Evolutionary conservation across 2,329 filamentous ascomycete species (phyloP), one percentile per base, ranked within the genome.

Genomic region (Huntiella abstrusa): DNA sequence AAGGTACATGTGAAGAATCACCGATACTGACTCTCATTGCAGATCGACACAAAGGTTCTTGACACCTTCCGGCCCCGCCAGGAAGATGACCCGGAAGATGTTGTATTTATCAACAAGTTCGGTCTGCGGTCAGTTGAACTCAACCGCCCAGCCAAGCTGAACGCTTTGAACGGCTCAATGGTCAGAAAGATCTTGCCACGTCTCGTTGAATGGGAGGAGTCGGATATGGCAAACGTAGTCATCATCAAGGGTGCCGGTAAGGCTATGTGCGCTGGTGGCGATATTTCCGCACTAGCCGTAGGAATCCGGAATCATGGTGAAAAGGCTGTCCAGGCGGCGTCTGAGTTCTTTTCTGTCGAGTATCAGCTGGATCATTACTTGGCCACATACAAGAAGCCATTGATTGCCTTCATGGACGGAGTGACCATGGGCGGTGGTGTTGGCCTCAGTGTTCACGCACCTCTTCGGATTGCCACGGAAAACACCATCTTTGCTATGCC

Each of bases 371-470:
- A 98, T 60, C 91, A 98, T 64, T 70, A 88, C 55, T 94, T 98
- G 59, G 83, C 91, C 16, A 95, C 87, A 34, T 95, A 94, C 65
- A 60, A 68, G 51, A 98, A 95, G 67, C 91, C 91, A 0, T 93
- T 91, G 58, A 76, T 98, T 45, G 83, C 91, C 32, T 82, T 96
- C 58, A 92, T 98, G 80, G 91, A 98, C 58, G 91, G 91, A 50
- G 83, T 94, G 61, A 98, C 92, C 45, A 98, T 98, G 91, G 91
- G 91, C 47, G 91, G 91, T 47, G 91, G 91, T 53, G 91, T 96
- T 45, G 91, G 91, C 5, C 73, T 98, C 48, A 92, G 83, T 61
- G 75, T 94, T 45, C 92, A 98, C 63, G 88, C 91, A 2, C 92
- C 91, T 3, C 88, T 98, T 71, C 74, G 91, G 51, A 93, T 98